phyloP scores from a whole-genome alignment of 176 grass and related monocot genomes.

The Cenchrus fungigraminus region DNA sequence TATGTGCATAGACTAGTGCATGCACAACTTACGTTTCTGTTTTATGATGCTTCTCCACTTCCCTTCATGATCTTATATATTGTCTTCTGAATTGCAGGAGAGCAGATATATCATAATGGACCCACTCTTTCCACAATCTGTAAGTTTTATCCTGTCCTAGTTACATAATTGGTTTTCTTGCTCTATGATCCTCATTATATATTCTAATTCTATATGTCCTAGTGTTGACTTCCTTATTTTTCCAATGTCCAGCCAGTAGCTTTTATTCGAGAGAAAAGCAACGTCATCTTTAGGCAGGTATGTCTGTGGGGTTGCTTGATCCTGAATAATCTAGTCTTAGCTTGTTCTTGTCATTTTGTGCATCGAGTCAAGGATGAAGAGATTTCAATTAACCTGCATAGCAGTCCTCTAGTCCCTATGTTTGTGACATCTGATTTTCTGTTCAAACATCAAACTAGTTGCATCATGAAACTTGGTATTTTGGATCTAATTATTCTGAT shows the following conservation, averaged over 20 bases:
- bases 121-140: constrained; percentile 66
- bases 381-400: background rate
- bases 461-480: background rate
- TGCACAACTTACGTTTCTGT: background rate
- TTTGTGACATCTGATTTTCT: background rate
- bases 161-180: background rate
- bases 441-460: constrained; percentile 16
- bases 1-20: constrained; percentile 30
- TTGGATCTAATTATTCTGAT: constrained; percentile 24
- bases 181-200: background rate
- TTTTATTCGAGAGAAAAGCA: constrained; percentile 92
- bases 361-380: background rate
- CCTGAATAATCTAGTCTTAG: constrained; percentile 24
- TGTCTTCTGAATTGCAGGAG: constrained; percentile 64
- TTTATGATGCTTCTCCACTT: constrained; percentile 21
- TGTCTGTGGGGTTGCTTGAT: constrained; percentile 5
- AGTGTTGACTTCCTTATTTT: constrained; percentile 42
- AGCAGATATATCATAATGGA: constrained; percentile 94
- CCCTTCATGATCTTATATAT: constrained; percentile 22
- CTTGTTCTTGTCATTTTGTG: constrained; percentile 1
- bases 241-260: constrained; percentile 66
- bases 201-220: constrained; percentile 15
- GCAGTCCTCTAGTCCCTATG: background rate
- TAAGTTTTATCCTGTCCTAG: constrained; percentile 45
- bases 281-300: constrained; percentile 94